These are phyloP conservation scores for Elongisporangium prolatum DNA, from an alignment of 352 stramenopile species.

Conservation along the genomic window DNA sequence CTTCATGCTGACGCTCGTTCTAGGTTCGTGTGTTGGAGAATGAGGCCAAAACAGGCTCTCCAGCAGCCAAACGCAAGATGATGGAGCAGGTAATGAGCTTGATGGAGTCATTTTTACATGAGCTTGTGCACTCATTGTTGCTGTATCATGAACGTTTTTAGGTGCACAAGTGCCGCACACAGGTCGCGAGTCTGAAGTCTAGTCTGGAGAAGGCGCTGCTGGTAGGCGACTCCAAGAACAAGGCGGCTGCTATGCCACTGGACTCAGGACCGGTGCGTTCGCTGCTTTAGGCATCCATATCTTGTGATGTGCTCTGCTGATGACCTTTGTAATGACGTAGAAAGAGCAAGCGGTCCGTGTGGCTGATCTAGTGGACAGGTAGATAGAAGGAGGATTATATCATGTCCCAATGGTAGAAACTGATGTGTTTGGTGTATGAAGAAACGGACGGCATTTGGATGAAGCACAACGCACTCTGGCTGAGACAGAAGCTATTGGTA, in stretches of 20 bases:
- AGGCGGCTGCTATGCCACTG: background rate
- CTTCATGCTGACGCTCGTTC: conserved; percentile 1
- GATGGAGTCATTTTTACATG: background rate
- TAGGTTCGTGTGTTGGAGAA: conserved; percentile 67
- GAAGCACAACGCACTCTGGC: conserved; percentile 68
- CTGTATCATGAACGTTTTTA: conserved; percentile 3
- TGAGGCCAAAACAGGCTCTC: conserved; percentile 32
- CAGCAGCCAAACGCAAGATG: conserved; percentile 34
- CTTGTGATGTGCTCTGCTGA: background rate
- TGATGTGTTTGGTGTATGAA: conserved; percentile 9
- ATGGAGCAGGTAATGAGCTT: conserved; percentile 22
- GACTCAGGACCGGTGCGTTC: background rate
- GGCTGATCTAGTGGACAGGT: conserved; percentile 40
- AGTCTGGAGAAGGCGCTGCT: conserved; percentile 58
- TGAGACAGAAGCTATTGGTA: conserved; percentile 68
- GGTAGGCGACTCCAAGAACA: conserved; percentile 24
- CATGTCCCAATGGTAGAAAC: no score
- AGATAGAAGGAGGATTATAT: background rate
- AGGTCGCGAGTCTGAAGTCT: conserved; percentile 41
- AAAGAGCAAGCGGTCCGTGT: conserved; percentile 42
- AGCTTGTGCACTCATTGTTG: background rate
- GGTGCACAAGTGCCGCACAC: conserved; percentile 37
- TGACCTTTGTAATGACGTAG: conserved; percentile 10
- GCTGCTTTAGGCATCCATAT: background rate
- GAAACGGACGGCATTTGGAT: conserved; percentile 63